Evolutionary conservation across 2,329 filamentous ascomycete species (phyloP), one percentile per base, ranked within the genome.

Genomic region (Fusarium pseudograminearum): DNA sequence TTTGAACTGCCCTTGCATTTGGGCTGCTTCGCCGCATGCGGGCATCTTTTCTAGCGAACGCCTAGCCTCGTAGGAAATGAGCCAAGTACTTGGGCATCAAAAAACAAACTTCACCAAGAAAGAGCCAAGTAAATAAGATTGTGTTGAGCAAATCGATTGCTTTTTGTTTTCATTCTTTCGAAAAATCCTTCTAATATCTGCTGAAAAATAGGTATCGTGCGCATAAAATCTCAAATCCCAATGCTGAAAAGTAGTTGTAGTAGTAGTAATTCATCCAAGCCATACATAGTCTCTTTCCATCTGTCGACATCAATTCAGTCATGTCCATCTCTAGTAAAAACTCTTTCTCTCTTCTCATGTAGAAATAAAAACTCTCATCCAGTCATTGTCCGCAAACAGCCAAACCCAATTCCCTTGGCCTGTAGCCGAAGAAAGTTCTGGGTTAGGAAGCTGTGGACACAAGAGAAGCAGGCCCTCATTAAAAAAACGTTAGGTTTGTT

Each of bases 401-500:
- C 15, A 16, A 40, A 8, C n/a, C 47, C 24, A 51, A 24, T 28
- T 26, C 33, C 45, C 56, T 54, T 28, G 62, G 61, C 64, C 34
- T 8, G 8, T 18, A 36, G 52, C 51, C 69, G n/a, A 69, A 62
- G 60, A 22, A 26, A 11, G 24, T 34, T 53, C 40, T 60, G 42
- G 28, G 44, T 33, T 16, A 22, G 20, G 26, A 34, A 38, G 47
- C 54, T 42, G 42, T 24, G 57, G 40, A 44, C 57, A 56, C 58
- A 56, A 69, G 71, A 71, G 69, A 70, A 70, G 71, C 65, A 73
- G 53, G 45, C 44, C 54, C 69, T 64, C 55, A 71, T 74, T 73
- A 74, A 74, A 64, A 64, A 65, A 71, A 60, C 67, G 67, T 59
- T 67, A 69, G 54, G 64, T 66, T 50, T 42, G 48, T 58, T 66